Base-by-base conservation (phyloP, 2,329 filamentous ascomycete genomes). In the Penicillium sp. region DNA sequence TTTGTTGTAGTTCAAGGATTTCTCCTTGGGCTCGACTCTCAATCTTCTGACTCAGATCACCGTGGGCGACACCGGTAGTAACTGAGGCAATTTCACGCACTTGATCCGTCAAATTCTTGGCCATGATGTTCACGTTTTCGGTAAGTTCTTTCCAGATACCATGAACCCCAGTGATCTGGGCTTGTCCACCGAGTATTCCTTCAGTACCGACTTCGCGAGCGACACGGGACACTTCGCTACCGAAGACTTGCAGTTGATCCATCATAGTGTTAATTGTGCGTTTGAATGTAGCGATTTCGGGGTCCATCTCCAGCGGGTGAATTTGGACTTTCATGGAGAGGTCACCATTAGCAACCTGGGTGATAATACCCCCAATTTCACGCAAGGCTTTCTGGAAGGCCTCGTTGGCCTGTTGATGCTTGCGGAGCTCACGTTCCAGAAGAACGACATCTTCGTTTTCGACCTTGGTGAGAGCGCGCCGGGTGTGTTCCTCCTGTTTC, bases 241-340 rank as follows among this genome's bases (percentile, higher is more conserved):
- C 93, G 75, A 97, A 97, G 56, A 95, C 90, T 72, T 97, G 92
- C 56, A 97, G 83, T 75, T 97, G 93, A 71, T 97, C 93, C 86
- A 97, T 96, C 93, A 97, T 97, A 63, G 90, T 95, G 74, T 97
- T 97, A 79, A 97, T 97, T 58, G 93, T 97, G 67, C 91, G 88
- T 78, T 97, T 97, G 81, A 97, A 97, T 9, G 91, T 92, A 27
- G 92, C 94, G 69, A 97, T 97, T 81, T 97, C 93, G 27, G 92
- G 92, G 81, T 97, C 93, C 88, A 97, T 94, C 78, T 97, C 93
- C 63, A 95, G 88, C 4, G 90, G 90, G 71, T 97, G 94, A 73
- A 97, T 95, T 68, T 93, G 86, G 60, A 97, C 93, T 77, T 96
- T 96, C 81, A 96, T 97, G 73, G 92, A 96, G 57, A 97, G 81